A percentile compares a stretch with the other conserved stretches of the same genome.
These are phyloP conservation scores for Rhizoctonia solani DNA, from an alignment of 1,284 basidiomycete genomes.

Conservation along the genomic window DNA sequence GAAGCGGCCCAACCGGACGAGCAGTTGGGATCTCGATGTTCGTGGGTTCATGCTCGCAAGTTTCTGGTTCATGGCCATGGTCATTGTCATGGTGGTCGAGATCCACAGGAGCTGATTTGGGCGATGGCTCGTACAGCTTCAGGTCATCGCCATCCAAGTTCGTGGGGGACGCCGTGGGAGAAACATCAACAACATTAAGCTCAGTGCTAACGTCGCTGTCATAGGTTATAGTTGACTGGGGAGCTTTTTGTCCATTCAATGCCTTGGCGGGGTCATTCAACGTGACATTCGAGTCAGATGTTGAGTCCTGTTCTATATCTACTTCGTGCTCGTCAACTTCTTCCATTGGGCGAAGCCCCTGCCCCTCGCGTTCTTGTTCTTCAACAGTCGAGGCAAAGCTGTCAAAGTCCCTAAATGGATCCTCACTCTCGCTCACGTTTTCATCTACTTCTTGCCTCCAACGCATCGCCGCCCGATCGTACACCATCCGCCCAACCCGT, in stretches of 20 bases:
- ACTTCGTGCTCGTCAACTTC: conserved; percentile 50
- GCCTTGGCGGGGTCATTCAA: neutral
- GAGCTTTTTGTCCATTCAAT: neutral
- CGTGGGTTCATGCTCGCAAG: conserved; percentile 1
- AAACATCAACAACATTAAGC: neutral
- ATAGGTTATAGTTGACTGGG: neutral
- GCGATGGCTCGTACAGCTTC: neutral
- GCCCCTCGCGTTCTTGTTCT: conserved; percentile 46
- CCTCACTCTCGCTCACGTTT: conserved; percentile 60
- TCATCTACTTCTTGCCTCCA: conserved; percentile 74
- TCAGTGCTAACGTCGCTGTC: conserved; percentile 10
- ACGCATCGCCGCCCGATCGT: conserved; percentile 75
- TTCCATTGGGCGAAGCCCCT: conserved; percentile 54
- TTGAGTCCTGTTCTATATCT: conserved; percentile 35
- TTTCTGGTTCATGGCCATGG: conserved; percentile 32
- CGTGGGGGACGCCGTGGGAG: neutral
- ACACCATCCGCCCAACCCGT: conserved; percentile 83
- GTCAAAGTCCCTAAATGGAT: conserved; percentile 86
- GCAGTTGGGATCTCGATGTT: neutral
- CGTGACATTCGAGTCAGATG: conserved; percentile 39
- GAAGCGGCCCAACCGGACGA: conserved; percentile 40
- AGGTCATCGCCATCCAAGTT: neutral
- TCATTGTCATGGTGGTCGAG: conserved; percentile 23
- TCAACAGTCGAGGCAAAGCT: conserved; percentile 53
- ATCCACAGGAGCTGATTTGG: neutral